Conservation (phyloP, 2,329 filamentous ascomycete genomes). For the Aspergillus sp. region DNA sequence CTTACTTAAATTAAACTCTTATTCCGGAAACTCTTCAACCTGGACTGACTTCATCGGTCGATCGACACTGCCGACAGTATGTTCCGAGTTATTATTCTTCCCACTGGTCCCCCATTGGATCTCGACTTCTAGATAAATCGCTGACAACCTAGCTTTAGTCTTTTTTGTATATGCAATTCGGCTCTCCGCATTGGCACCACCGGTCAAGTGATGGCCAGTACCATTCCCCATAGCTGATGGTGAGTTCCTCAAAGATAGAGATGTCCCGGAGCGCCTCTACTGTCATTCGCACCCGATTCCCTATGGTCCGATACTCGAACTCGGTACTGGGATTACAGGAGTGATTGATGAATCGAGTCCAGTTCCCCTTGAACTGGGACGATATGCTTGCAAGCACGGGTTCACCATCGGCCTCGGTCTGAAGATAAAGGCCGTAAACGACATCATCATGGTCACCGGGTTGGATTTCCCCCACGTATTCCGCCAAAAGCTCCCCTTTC, state of each 20-base stretch:
- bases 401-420: not conserved
- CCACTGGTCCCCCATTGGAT: too few relatives aligned
- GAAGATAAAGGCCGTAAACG: not conserved
- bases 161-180: conserved; percentile 5
- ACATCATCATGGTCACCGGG: conserved; percentile 8
- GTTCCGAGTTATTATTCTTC: too few relatives aligned
- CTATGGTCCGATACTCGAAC: conserved; percentile 21
- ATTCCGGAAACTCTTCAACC: too few relatives aligned
- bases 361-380: conserved; percentile 29
- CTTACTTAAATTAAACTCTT: not conserved
- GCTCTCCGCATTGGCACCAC: conserved; percentile 12
- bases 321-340: conserved; percentile 29
- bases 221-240: conserved; percentile 29
- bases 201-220: conserved; percentile 22
- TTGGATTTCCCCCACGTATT: conserved; percentile 23
- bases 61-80: too few relatives aligned
- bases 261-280: conserved; percentile 28
- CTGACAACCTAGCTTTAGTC: too few relatives aligned
- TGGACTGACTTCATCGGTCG: not conserved
- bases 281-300: conserved; percentile 19
- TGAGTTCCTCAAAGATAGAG: conserved; percentile 33
- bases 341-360: conserved; percentile 38
- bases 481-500: conserved; percentile 18
- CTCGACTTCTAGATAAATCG: too few relatives aligned
- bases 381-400: conserved; percentile 12